A percentile compares a stretch with the other conserved stretches of the same genome.
Conservation (phyloP, 192 early-diverging fungal species). For the Endogone sp. region DNA sequence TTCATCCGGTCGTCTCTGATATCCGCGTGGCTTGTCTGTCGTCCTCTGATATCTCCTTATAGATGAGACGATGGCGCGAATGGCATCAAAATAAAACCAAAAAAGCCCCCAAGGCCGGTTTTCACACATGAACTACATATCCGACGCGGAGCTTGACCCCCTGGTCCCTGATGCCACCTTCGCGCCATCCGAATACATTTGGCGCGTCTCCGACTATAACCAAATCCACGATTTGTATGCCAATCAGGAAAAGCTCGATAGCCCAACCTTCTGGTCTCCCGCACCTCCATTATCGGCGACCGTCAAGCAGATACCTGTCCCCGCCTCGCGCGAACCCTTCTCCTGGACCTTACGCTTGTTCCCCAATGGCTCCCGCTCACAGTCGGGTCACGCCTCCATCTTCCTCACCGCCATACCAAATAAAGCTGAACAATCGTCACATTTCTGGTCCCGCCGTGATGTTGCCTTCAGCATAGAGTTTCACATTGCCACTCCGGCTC, state of each 20-base stretch:
- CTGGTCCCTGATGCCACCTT: background rate
- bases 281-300: background rate
- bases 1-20: too few species aligned
- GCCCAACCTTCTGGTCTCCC: background rate
- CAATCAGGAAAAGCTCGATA: background rate
- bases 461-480: background rate
- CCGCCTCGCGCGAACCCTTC: too few species aligned
- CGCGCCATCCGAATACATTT: background rate
- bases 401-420: background rate
- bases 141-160: background rate
- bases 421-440: background rate
- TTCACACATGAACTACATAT: background rate
- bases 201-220: background rate
- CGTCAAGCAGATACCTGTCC: background rate
- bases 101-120: background rate
- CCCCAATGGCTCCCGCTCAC: background rate
- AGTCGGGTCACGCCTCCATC: background rate
- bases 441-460: background rate
- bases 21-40: background rate
- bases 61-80: background rate
- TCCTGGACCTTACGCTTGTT: background rate
- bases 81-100: background rate
- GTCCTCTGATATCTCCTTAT: background rate
- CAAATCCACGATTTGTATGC: background rate
- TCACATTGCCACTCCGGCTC: background rate